Conservation (phyloP, 2,329 filamentous ascomycete genomes). For the Phaeosphaeriaceae sp. region DNA sequence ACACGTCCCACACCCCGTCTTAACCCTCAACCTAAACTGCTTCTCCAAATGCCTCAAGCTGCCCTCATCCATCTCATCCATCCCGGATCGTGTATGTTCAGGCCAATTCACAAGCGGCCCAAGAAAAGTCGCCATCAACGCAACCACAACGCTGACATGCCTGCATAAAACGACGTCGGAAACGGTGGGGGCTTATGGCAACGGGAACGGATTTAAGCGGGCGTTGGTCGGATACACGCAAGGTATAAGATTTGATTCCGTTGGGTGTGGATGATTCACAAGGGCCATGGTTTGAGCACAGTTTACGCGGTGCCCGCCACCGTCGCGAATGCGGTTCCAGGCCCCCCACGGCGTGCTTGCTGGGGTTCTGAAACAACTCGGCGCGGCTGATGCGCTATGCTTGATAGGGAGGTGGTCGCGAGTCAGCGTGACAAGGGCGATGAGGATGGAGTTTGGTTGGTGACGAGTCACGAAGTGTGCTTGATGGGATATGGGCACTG, state of each 20-base stretch:
- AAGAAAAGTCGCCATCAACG: not conserved
- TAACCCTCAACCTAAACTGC: constrained; percentile 37
- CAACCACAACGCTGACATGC: too few relatives aligned
- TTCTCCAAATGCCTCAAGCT: constrained; percentile 34
- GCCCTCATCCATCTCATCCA: constrained; percentile 37
- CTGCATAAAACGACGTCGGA: too few relatives aligned
- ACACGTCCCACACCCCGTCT: constrained; percentile 41
- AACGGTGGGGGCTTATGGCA: too few relatives aligned
- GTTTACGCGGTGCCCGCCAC: not conserved
- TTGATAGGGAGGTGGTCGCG: not conserved
- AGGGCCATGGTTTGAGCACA: too few relatives aligned
- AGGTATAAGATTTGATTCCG: too few relatives aligned
- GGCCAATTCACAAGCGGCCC: too few relatives aligned
- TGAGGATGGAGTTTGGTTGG: not conserved
- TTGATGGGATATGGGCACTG: too few relatives aligned
- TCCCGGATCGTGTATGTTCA: too few relatives aligned
- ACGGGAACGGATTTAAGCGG: not conserved
- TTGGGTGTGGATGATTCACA: too few relatives aligned
- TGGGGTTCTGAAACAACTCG: not conserved
- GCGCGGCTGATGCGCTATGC: not conserved
- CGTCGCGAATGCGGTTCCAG: not conserved
- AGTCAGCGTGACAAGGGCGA: not conserved
- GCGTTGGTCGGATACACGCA: too few relatives aligned
- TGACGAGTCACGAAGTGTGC: not conserved
- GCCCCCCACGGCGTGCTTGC: not conserved